A percentile compares a stretch with the other conserved stretches of the same genome.
Evolutionary conservation across 768 basidiomycete species (phyloP).

Genomic region (Pilatotrama ljubarskyi): DNA sequence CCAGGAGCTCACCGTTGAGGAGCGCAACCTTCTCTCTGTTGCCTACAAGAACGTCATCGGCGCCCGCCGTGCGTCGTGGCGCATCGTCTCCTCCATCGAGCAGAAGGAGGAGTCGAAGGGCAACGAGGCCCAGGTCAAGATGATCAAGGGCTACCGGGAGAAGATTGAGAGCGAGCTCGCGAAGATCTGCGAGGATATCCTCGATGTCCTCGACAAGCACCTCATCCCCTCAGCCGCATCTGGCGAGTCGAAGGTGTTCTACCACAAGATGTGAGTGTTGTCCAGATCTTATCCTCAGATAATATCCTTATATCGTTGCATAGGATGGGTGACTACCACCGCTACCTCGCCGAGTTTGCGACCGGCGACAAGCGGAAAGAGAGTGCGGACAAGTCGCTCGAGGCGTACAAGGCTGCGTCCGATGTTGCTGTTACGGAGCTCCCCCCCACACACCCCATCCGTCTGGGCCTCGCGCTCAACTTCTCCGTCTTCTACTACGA

Average conservation of each 20-base stretch:
- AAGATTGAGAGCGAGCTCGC: constrained; percentile 97
- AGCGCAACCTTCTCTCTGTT: constrained; percentile 96
- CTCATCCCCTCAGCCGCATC: constrained; percentile 95
- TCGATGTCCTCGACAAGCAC: constrained; percentile 96
- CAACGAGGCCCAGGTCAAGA: constrained; percentile 91
- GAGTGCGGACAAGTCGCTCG: constrained; percentile 95
- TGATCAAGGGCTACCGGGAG: constrained; percentile 98
- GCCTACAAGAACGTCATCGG: constrained; percentile 99
- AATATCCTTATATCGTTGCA: constrained; percentile 23
- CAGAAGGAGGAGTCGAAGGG: constrained; percentile 99
- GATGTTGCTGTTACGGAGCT: constrained; percentile 96
- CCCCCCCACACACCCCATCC: constrained; percentile 95
- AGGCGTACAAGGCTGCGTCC: constrained; percentile 97
- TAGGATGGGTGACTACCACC: constrained; percentile 99
- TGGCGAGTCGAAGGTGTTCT: constrained; percentile 98
- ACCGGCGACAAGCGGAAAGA: constrained; percentile 97
- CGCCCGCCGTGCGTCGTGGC: constrained; percentile 96
- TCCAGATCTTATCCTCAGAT: constrained; percentile 1
- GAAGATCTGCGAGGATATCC: constrained; percentile 98
- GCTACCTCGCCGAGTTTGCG: constrained; percentile 98
- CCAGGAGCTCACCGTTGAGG: constrained; percentile 97
- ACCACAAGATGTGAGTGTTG: constrained; percentile 93
- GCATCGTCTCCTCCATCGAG: constrained; percentile 97
- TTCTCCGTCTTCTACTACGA: constrained; percentile 99
- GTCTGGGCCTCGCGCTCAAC: constrained; percentile 97